These are phyloP conservation scores for Monosporozyma servazzii DNA, from an alignment of 805 yeast genomes.

Conservation along the genomic window DNA sequence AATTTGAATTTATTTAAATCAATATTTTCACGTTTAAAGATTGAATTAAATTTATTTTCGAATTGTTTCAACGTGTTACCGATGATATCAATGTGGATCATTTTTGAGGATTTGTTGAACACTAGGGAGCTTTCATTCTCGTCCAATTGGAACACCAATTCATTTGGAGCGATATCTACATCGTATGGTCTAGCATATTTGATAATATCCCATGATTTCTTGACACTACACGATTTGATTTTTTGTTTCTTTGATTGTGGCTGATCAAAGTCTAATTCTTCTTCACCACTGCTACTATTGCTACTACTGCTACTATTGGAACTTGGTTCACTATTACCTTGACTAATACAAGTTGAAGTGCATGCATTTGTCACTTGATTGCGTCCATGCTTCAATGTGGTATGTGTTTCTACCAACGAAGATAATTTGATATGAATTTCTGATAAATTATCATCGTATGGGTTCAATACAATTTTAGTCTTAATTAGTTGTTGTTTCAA, in stretches of 20 bases:
- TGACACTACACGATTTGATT: not conserved
- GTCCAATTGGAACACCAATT: slow-evolving; percentile 34
- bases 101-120: slow-evolving; percentile 23
- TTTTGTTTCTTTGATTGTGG: not conserved
- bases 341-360: not conserved
- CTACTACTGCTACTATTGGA: too few relatives aligned
- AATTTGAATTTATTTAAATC: slow-evolving; percentile 8
- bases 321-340: not conserved
- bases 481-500: slow-evolving; percentile 48
- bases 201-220: slow-evolving; percentile 10
- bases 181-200: slow-evolving; percentile 36
- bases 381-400: not conserved
- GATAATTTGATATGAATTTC: slow-evolving; percentile 47
- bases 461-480: slow-evolving; percentile 3
- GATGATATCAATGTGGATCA: slow-evolving; percentile 14
- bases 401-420: slow-evolving; percentile 25
- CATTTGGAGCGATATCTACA: slow-evolving; percentile 31
- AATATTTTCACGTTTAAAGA: slow-evolving; percentile 5
- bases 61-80: slow-evolving; percentile 5
- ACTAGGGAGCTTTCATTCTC: slow-evolving; percentile 22
- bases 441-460: slow-evolving; percentile 23
- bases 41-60: not conserved
- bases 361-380: slow-evolving; percentile 26
- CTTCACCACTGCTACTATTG: not conserved
- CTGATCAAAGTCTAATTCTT: not conserved